A percentile compares a stretch with the other conserved stretches of the same genome.
phyloP scores from a whole-genome alignment of 306 rosid species.

The Prunus davidiana region DNA sequence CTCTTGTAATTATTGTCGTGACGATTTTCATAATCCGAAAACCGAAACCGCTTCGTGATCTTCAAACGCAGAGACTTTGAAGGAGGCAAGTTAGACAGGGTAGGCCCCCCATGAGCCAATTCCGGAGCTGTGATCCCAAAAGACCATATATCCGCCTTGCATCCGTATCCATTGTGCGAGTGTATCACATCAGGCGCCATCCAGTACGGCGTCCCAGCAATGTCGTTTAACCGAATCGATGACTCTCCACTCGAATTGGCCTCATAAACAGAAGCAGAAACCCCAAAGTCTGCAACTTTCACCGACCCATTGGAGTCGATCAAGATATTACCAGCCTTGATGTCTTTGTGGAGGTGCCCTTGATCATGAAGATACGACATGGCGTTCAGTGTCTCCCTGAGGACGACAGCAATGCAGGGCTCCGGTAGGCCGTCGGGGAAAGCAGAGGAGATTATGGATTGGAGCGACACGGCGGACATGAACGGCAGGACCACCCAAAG shows the following conservation, averaged over 20 bases:
- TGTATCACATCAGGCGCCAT: conserved; percentile 73
- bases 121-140: conserved; percentile 66
- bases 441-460: conserved; percentile 52
- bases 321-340: conserved; percentile 61
- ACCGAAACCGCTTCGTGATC: conserved; percentile 46
- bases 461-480: conserved; percentile 59
- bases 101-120: conserved; percentile 67
- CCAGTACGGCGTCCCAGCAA: conserved; percentile 62
- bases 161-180: conserved; percentile 50
- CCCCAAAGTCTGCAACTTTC: conserved; percentile 55
- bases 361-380: conserved; percentile 64
- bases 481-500: conserved; percentile 78
- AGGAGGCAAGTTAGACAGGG: conserved; percentile 57
- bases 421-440: conserved; percentile 48
- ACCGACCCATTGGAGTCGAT: conserved; percentile 46
- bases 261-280: conserved; percentile 53
- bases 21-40: conserved; percentile 42
- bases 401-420: conserved; percentile 49
- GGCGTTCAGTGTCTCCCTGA: conserved; percentile 44
- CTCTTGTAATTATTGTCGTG: conserved; percentile 9
- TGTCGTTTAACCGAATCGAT: conserved; percentile 36
- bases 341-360: conserved; percentile 61
- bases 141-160: conserved; percentile 68
- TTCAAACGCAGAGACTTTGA: conserved; percentile 50
- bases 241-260: conserved; percentile 21